Conservation (phyloP, 2,329 filamentous ascomycete genomes). For the Reticulascus tulasneorum region DNA sequence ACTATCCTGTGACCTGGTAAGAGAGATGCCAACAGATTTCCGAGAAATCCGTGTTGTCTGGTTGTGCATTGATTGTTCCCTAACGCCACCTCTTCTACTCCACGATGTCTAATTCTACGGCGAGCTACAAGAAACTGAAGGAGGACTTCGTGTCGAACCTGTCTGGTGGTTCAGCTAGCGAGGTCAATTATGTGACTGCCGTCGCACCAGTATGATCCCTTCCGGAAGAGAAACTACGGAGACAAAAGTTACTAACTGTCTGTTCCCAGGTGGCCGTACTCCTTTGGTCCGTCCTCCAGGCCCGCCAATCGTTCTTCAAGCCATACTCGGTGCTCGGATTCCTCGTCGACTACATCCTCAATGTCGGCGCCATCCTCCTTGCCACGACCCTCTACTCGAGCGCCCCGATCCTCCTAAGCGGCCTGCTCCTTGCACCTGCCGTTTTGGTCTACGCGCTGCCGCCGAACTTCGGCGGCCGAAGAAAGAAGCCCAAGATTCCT, state of each 20-base stretch:
- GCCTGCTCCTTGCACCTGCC: slow-evolving; percentile 70
- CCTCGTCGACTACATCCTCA: slow-evolving; percentile 80
- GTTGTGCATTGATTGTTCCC: slow-evolving; percentile 1
- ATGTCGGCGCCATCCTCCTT: slow-evolving; percentile 76
- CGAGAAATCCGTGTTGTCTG: too few relatives aligned
- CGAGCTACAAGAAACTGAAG: slow-evolving; percentile 84
- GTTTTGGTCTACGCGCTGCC: slow-evolving; percentile 56
- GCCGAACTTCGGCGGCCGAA: slow-evolving; percentile 31
- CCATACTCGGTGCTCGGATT: slow-evolving; percentile 66
- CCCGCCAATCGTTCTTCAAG: slow-evolving; percentile 77
- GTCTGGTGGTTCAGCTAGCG: slow-evolving; percentile 73
- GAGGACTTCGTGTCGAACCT: slow-evolving; percentile 94
- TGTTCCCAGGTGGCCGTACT: slow-evolving; percentile 66
- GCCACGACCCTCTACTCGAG: slow-evolving; percentile 81
- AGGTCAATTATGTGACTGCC: slow-evolving; percentile 83
- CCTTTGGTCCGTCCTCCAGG: slow-evolving; percentile 86
- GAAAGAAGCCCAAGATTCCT: slow-evolving; percentile 47
- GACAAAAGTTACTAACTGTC: slow-evolving; percentile 17
- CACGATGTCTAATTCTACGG: slow-evolving; percentile 31
- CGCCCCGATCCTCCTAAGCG: slow-evolving; percentile 67
- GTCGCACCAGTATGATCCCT: slow-evolving; percentile 70
- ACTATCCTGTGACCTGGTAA: too few relatives aligned
- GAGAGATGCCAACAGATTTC: too few relatives aligned
- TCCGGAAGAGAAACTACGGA: slow-evolving; percentile 1
- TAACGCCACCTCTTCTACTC: slow-evolving; percentile 7